Percentiles rank a stretch among this genome's conserved stretches.
These are phyloP conservation scores for Delonix regia DNA, from an alignment of 306 rosid genomes.

Conservation along the genomic window DNA sequence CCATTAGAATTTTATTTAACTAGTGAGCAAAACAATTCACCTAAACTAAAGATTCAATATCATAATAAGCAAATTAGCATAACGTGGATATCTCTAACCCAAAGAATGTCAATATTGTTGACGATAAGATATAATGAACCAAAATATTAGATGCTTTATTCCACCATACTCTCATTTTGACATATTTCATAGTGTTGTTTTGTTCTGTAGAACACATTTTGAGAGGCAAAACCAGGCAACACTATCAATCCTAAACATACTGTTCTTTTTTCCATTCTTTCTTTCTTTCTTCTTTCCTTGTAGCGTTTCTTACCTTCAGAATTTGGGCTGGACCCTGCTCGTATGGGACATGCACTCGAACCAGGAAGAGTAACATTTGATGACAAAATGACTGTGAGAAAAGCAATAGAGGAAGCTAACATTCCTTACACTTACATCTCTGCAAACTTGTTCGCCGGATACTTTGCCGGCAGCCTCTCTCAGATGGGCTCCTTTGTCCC, in stretches of 20 bases:
- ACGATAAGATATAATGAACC: not conserved
- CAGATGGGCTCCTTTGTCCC: slow-evolving; percentile 74
- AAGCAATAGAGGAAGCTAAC: slow-evolving; percentile 76
- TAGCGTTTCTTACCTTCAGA: slow-evolving; percentile 94
- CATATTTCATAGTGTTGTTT: not conserved
- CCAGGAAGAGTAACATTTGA: slow-evolving; percentile 86
- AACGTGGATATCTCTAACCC: not conserved
- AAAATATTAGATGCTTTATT: not conserved
- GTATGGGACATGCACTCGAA: slow-evolving; percentile 82
- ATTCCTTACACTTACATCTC: slow-evolving; percentile 82
- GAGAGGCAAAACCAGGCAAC: not conserved
- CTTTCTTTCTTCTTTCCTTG: not conserved
- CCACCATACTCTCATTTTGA: not conserved
- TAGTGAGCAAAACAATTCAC: not conserved
- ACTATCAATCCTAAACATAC: not conserved
- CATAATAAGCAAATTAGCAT: not conserved
- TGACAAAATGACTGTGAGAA: slow-evolving; percentile 73
- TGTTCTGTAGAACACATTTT: not conserved
- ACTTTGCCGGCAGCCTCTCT: slow-evolving; percentile 73
- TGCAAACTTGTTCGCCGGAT: slow-evolving; percentile 77
- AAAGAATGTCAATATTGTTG: not conserved
- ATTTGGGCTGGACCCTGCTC: slow-evolving; percentile 81
- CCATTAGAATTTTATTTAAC: not conserved
- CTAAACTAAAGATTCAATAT: not conserved
- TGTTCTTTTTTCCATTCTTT: not conserved